Evolutionary conservation across 768 basidiomycete genomes (phyloP).

Genomic region (Boletus edulis): DNA sequence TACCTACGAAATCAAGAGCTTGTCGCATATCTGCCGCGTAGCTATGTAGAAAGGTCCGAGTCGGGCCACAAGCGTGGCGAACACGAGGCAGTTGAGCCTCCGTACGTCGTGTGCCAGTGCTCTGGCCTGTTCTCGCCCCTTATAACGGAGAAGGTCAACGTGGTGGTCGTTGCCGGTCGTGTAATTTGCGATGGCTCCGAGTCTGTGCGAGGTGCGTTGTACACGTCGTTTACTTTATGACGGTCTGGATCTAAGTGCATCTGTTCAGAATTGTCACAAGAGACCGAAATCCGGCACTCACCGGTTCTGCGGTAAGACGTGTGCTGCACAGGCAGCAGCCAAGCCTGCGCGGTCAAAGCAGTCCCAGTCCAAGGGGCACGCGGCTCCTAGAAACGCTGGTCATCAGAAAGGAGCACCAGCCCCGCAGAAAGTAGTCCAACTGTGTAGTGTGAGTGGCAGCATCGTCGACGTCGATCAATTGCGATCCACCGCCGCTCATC

Average conservation of each 20-base stretch:
- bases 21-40: conserved; percentile 1
- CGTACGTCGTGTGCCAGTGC: conserved; percentile 2
- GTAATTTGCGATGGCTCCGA: conserved; percentile 26
- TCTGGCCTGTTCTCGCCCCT: conserved; percentile 9
- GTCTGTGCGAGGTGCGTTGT: conserved; percentile 30
- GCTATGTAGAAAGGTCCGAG: conserved; percentile 1
- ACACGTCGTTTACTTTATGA: neutral
- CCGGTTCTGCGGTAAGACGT: conserved; percentile 57
- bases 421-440: conserved; percentile 20
- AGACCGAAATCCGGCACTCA: conserved; percentile 55
- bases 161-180: conserved; percentile 4
- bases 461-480: conserved; percentile 24
- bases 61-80: conserved; percentile 19
- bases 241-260: conserved; percentile 4
- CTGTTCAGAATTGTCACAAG: conserved; percentile 48
- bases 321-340: conserved; percentile 42
- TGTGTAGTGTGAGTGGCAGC: conserved; percentile 28
- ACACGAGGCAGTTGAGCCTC: conserved; percentile 22
- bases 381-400: conserved; percentile 8
- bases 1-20: neutral
- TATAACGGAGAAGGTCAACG: conserved; percentile 7
- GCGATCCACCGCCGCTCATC: conserved; percentile 22
- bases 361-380: conserved; percentile 13
- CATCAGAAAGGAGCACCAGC: conserved; percentile 12
- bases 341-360: conserved; percentile 11